phyloP scores from a whole-genome alignment of 208 protist genomes.

The Blastocrithidia nonstop region DNA sequence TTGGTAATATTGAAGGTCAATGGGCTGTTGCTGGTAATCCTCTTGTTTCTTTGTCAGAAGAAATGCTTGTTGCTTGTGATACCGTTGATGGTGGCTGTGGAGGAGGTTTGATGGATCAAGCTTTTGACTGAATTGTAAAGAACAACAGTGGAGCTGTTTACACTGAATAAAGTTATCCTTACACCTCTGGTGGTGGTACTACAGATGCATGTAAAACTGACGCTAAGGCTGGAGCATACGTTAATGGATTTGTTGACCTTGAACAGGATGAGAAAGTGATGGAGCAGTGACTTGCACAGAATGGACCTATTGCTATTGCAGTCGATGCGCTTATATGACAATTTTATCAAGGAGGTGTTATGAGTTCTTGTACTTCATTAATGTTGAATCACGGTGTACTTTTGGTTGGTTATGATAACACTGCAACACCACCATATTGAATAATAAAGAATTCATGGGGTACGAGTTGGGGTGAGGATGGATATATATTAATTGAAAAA shows the following conservation, averaged over 20 bases:
- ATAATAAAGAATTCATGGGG: slow-evolving; percentile 87
- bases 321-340: slow-evolving; percentile 81
- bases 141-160: slow-evolving; percentile 41
- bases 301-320: slow-evolving; percentile 82
- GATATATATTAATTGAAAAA: slow-evolving; percentile 81
- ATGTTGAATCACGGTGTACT: slow-evolving; percentile 84
- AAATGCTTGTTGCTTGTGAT: slow-evolving; percentile 91
- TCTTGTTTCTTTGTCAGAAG: slow-evolving; percentile 82
- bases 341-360: slow-evolving; percentile 63
- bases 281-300: slow-evolving; percentile 33
- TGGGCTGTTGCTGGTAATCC: slow-evolving; percentile 26
- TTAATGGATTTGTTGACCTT: slow-evolving; percentile 53
- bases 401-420: slow-evolving; percentile 72
- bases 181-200: slow-evolving; percentile 42
- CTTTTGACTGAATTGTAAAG: slow-evolving; percentile 65
- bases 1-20: slow-evolving; percentile 81
- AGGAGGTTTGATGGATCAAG: slow-evolving; percentile 84
- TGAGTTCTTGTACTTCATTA: slow-evolving; percentile 40
- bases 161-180: slow-evolving; percentile 79
- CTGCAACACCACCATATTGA: slow-evolving; percentile 42
- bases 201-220: neutral
- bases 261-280: slow-evolving; percentile 61
- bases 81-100: slow-evolving; percentile 71
- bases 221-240: slow-evolving; percentile 24
- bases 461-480: slow-evolving; percentile 72